Percentiles rank a stretch among this genome's conserved stretches.
Conservation (phyloP, 495 filamentous ascomycete species). For the Penicillium coffeae region DNA sequence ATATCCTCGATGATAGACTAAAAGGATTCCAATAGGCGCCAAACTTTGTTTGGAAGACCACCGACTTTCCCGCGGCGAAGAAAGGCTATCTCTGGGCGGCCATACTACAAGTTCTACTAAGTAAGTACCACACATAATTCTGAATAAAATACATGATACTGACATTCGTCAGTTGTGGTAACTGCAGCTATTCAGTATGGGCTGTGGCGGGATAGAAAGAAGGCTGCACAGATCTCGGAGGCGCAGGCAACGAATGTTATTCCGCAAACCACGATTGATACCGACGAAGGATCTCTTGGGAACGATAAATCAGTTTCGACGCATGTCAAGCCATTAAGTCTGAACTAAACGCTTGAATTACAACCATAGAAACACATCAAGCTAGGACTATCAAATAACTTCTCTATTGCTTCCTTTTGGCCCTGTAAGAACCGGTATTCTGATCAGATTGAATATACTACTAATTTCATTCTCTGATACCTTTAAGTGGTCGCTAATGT, state of each 20-base stretch:
- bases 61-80: constrained; percentile 29
- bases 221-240: background rate
- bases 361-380: too few relatives aligned
- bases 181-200: constrained; percentile 1
- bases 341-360: too few relatives aligned
- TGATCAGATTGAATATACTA: too few relatives aligned
- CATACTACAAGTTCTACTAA: constrained; percentile 21
- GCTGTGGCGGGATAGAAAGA: constrained; percentile 3
- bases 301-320: too few relatives aligned
- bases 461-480: too few relatives aligned
- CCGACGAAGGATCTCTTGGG: background rate
- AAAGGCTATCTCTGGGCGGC: constrained; percentile 34
- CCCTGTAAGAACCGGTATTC: too few relatives aligned
- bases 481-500: too few relatives aligned
- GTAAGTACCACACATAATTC: constrained; percentile 12
- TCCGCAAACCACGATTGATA: background rate
- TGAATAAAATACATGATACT: too few relatives aligned
- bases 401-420: too few relatives aligned
- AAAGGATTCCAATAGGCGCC: constrained; percentile 17
- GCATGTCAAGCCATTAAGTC: too few relatives aligned
- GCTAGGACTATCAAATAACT: too few relatives aligned
- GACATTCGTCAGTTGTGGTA: background rate
- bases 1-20: background rate
- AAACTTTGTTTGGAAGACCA: constrained; percentile 39
- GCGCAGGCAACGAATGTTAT: background rate